Base-by-base conservation (phyloP, 106 monocot species). In the Dendrobium officinale region DNA sequence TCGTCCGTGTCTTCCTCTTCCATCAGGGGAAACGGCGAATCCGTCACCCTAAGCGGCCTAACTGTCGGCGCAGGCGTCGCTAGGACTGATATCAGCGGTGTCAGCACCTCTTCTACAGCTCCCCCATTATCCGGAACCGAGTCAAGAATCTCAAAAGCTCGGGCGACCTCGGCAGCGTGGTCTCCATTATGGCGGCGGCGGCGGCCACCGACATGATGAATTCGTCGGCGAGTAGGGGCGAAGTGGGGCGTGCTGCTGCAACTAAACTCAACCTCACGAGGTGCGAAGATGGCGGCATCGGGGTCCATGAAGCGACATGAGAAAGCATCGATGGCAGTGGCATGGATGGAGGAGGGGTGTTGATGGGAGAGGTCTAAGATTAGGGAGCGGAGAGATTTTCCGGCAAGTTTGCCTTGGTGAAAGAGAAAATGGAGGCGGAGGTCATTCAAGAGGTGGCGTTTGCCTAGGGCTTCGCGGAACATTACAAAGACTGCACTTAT, bases 1-100 rank as follows among this genome's bases (percentile, higher is more conserved):
- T 80, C 85, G 15, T 2, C 78, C 4, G 22, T 81, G 43, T 59
- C 85, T 22, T 83, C 86, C 26, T 81, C 85, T 43, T 92, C 90
- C 58, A 59, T 77, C 17, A 83, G 16, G 8, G 90, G 85, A 70
- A 95, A 95, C 10, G 95, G 95, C 0, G 95, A 95, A 82, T 95
- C 95, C 0, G 95, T 92, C 58, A 95, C 86, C 85, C 88, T 82
- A 49, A 88, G 76, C 72, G 75, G 80, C 73, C 88, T 41, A 18
- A 73, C 91, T 13, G 22, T 16, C 40, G 84, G 73, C 66, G 51
- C 51, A 2, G 54, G 72, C 44, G 68, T 4, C 20, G 82, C 43
- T 24, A 55, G 67, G 45, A 73, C 58, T 3, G 75, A 54, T 1
- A 73, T 37, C 13, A 48, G 56, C 4, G 77, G 47, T 4, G 41